Evolutionary conservation across 1,284 basidiomycete species (phyloP).

Genomic region (Gymnopus androsaceus): DNA sequence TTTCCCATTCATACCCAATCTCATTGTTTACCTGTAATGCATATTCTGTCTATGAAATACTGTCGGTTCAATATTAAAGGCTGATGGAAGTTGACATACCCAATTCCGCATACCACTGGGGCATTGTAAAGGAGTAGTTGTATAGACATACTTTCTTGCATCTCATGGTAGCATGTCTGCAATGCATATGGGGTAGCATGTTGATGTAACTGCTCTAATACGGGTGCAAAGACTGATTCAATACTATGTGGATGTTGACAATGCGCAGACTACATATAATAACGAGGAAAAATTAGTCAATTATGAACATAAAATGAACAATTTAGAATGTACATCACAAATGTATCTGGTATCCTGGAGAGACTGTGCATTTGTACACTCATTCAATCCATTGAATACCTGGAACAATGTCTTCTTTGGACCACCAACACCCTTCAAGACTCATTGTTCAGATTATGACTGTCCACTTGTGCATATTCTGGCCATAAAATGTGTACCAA

Average conservation of each 20-base stretch:
- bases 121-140: constrained; percentile 18
- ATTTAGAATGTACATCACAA: constrained; percentile 23
- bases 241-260: constrained; percentile 22
- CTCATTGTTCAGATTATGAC: constrained; percentile 28
- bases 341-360: constrained; percentile 20
- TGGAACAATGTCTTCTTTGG: constrained; percentile 26
- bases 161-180: constrained; percentile 24
- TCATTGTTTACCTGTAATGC: constrained; percentile 2
- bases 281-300: constrained; percentile 10
- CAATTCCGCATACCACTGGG: constrained; percentile 24
- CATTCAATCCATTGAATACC: constrained; percentile 26
- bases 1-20: constrained; percentile 23
- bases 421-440: constrained; percentile 25
- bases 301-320: constrained; percentile 4
- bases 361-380: constrained; percentile 23
- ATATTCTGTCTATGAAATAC: background rate
- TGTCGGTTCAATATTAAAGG: background rate
- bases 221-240: constrained; percentile 24
- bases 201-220: constrained; percentile 20
- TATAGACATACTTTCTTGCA: constrained; percentile 28
- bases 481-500: constrained; percentile 27
- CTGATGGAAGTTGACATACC: constrained; percentile 21
- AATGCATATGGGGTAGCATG: constrained; percentile 27
- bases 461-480: constrained; percentile 31
- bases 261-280: constrained; percentile 20